phyloP scores from a whole-genome alignment of 2,329 filamentous ascomycete genomes.

The Dactylellina haptotyla region DNA sequence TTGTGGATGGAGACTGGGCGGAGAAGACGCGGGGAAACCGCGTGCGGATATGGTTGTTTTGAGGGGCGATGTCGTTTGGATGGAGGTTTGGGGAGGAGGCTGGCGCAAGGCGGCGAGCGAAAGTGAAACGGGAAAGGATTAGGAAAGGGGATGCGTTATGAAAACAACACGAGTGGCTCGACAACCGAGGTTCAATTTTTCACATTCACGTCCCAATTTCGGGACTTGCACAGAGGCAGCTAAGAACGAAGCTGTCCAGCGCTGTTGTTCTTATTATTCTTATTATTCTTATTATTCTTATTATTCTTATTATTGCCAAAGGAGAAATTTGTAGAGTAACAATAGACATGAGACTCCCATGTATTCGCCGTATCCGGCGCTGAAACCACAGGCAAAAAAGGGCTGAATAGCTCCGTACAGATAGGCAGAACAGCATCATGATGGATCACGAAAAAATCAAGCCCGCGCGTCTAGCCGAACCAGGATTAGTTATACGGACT shows the following conservation, averaged over 20 bases:
- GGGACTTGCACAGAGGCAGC: background rate
- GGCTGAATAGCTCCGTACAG: no score
- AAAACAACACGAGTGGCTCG: slow-evolving; percentile 11
- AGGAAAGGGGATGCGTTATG: slow-evolving; percentile 2
- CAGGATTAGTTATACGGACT: background rate
- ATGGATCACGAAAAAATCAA: slow-evolving; percentile 35
- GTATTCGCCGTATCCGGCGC: background rate
- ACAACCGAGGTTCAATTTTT: slow-evolving; percentile 51
- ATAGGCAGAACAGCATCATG: no score
- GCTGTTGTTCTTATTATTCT: no score
- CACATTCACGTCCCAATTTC: background rate
- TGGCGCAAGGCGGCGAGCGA: slow-evolving; percentile 1
- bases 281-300: no score
- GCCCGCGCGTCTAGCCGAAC: slow-evolving; percentile 23
- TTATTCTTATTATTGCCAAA: no score
- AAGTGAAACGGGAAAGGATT: background rate
- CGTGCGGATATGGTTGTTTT: background rate
- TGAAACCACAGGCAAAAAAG: background rate
- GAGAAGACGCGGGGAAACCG: slow-evolving; percentile 5
- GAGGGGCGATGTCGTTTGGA: background rate
- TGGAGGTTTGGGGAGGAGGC: slow-evolving; percentile 11
- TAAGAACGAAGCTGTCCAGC: no score
- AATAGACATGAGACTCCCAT: no score
- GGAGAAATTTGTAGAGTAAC: no score
- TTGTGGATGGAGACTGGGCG: background rate